These are phyloP conservation scores for Danielia oregonensis DNA, from an alignment of 805 yeast species.

Conservation along the genomic window DNA sequence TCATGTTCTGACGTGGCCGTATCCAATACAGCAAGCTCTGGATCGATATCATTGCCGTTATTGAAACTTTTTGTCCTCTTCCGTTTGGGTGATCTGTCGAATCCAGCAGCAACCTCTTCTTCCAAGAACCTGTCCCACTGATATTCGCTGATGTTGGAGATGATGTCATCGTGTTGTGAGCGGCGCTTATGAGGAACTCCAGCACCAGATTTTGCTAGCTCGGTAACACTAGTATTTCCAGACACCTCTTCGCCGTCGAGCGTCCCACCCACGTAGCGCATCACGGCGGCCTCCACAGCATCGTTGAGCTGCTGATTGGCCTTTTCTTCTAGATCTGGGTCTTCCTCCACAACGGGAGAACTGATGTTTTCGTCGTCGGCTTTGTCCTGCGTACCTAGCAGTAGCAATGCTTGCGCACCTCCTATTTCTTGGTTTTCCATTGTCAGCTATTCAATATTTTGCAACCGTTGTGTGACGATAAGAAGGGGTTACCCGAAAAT, in stretches of 20 bases:
- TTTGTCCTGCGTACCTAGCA: slow-evolving; percentile 30
- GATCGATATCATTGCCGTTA: slow-evolving; percentile 27
- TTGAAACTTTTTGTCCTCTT: slow-evolving; percentile 7
- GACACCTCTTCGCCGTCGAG: slow-evolving; percentile 25
- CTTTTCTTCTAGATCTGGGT: slow-evolving; percentile 15
- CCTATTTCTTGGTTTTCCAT: slow-evolving; percentile 40
- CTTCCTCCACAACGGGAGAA: slow-evolving; percentile 3
- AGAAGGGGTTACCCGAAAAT: slow-evolving; percentile 19
- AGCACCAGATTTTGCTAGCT: slow-evolving; percentile 11
- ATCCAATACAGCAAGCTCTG: slow-evolving; percentile 35
- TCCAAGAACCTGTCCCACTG: slow-evolving; percentile 43
- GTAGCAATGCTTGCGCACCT: slow-evolving; percentile 45
- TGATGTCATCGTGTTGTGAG: slow-evolving; percentile 37
- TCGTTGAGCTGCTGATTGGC: slow-evolving; percentile 40
- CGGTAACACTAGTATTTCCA: not conserved
- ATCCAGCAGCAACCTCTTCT: slow-evolving; percentile 19
- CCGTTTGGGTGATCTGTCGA: slow-evolving; percentile 13
- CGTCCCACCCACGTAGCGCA: slow-evolving; percentile 67
- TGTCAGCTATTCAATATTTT: slow-evolving; percentile 5
- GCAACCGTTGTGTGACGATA: slow-evolving; percentile 12
- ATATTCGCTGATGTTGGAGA: slow-evolving; percentile 44
- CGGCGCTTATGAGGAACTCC: slow-evolving; percentile 11
- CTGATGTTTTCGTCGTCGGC: not conserved
- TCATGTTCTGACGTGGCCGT: slow-evolving; percentile 51
- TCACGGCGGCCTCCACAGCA: slow-evolving; percentile 76